Evolutionary conservation across 139 green algal species (phyloP), one percentile per base, ranked within the genome.

Genomic region (Tetraselmis chui): DNA sequence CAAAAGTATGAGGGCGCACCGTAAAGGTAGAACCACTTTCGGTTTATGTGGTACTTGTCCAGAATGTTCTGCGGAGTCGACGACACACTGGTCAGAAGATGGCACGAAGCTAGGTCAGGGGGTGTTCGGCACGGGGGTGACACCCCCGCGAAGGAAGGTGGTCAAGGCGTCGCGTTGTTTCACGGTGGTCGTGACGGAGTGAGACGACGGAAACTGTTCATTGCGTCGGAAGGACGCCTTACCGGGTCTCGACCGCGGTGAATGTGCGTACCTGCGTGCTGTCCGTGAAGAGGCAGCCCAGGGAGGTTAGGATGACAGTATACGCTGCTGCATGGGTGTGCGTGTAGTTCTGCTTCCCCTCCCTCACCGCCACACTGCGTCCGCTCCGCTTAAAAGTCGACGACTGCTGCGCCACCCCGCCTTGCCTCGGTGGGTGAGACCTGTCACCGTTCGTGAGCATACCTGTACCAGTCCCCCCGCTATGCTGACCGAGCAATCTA

Each of bases 21-120:
- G 81, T 92, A 96, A 0, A 96, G 83, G 58, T 92, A 90, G 30
- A 91, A 94, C 92, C 92, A 96, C 30, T 94, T 93, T n/a, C 91
- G 87, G 80, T 92, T 95, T 59, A 96, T 81, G 30, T 90, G 86
- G 76, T 93, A 94, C 2, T 84, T 85, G 23, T 91, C 77, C 0
- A 95, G 59, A 22, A 96, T 81, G 0, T 83, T 84, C 91, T 95
- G 86, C 27, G 27, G 78, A 83, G 75, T 1, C 28, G 30, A 27
- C 11, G 29, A 45, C 24, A 5, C 2, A 25, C 23, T 1, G 1
- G 31, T 82, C 59, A 22, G 30, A 11, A 67, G 81, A 78, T 18
- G 1, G 28, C 23, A 32, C 76, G 1, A 29, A 1, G 1, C 23
- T 1, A 59, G 26, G 0, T 28, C 2, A 24, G 76, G 74, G n/a